These are phyloP conservation scores for Triangularia verruculosa DNA, from an alignment of 2,329 filamentous ascomycete genomes.

Conservation along the genomic window DNA sequence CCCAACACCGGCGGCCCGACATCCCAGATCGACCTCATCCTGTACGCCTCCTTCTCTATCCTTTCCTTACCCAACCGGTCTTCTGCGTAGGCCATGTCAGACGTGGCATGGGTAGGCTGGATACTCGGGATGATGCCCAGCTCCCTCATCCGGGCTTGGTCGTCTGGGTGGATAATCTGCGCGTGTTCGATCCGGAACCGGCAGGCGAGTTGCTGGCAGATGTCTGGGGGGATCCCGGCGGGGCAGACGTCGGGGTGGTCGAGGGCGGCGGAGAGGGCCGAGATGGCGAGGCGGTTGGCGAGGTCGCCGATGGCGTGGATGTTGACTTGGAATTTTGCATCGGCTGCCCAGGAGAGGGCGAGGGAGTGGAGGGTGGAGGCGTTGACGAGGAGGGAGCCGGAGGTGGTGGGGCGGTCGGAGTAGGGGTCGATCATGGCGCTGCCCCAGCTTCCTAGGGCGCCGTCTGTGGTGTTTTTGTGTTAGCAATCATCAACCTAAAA, in stretches of 20 bases:
- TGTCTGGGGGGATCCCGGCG: conserved; percentile 28
- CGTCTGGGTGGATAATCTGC: conserved; percentile 65
- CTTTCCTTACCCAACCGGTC: conserved; percentile 56
- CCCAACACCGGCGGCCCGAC: conserved; percentile 57
- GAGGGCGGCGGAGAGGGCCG: conserved; percentile 59
- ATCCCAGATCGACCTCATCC: conserved; percentile 60
- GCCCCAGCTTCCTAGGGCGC: conserved; percentile 68
- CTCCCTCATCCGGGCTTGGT: conserved; percentile 57
- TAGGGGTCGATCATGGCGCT: conserved; percentile 71
- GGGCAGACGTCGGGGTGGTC: conserved; percentile 46
- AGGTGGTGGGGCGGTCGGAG: conserved; percentile 57
- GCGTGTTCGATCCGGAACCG: conserved; percentile 69
- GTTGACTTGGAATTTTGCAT: conserved; percentile 63
- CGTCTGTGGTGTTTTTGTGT: conserved; percentile 51
- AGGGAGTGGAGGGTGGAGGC: conserved; percentile 54
- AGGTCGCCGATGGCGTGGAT: conserved; percentile 71
- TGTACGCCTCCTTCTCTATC: conserved; percentile 57
- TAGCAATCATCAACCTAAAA: neutral
- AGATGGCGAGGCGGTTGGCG: conserved; percentile 62
- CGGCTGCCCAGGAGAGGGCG: conserved; percentile 57
- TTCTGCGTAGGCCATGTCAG: conserved; percentile 66
- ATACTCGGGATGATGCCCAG: conserved; percentile 65
- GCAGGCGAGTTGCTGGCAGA: conserved; percentile 45
- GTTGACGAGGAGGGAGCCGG: conserved; percentile 65
- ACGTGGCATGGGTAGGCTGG: conserved; percentile 70